Percentiles rank a stretch among this genome's conserved stretches.
phyloP scores from a whole-genome alignment of 2,329 filamentous ascomycete species.

The Neonectria coccinea region DNA sequence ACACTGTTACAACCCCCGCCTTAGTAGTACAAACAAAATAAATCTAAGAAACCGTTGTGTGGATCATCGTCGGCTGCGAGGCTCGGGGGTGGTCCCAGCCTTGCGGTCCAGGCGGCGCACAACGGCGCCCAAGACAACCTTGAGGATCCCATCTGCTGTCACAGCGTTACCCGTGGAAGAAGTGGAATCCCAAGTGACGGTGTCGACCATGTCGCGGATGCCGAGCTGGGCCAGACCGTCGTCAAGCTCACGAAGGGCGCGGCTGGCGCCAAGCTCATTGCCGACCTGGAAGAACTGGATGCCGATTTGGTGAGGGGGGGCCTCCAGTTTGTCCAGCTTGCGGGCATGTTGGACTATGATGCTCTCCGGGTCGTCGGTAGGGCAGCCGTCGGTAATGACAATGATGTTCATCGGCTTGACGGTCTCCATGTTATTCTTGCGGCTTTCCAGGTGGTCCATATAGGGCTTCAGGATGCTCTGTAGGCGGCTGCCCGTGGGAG shows the following conservation, averaged over 20 bases:
- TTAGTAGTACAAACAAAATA: neutral
- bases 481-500: constrained; percentile 80
- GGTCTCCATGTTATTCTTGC: constrained; percentile 52
- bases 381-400: constrained; percentile 88
- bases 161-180: constrained; percentile 58
- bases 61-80: constrained; percentile 18
- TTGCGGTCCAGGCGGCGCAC: constrained; percentile 59
- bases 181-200: constrained; percentile 76
- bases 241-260: constrained; percentile 78
- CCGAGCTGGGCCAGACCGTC: constrained; percentile 70
- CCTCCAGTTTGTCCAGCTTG: constrained; percentile 76
- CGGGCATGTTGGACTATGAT: constrained; percentile 75
- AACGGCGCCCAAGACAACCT: constrained; percentile 84
- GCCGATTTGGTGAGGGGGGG: constrained; percentile 84
- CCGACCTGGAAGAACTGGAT: constrained; percentile 98
- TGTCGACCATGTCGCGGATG: constrained; percentile 91
- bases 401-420: constrained; percentile 91
- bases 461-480: constrained; percentile 80
- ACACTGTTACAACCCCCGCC: neutral
- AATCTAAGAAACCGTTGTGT: neutral
- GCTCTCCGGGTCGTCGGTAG: constrained; percentile 81
- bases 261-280: constrained; percentile 72
- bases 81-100: constrained; percentile 28
- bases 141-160: constrained; percentile 79
- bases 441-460: constrained; percentile 58